Conservation (phyloP, 306 rosid genomes). For the Crataegus laevigata region DNA sequence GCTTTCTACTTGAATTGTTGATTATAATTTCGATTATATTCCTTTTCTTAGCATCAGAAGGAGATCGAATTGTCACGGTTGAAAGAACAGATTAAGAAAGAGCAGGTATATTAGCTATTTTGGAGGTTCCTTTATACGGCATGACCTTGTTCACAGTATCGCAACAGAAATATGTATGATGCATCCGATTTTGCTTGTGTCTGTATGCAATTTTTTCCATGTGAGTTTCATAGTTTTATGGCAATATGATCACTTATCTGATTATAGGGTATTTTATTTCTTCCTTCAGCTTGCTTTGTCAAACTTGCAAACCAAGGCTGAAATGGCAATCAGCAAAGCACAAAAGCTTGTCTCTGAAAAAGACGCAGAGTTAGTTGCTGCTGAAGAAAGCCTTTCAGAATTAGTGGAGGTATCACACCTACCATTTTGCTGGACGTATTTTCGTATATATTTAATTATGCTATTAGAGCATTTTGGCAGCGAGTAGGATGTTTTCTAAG, state of each 20-base stretch:
- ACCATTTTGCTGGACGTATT: conserved; percentile 16
- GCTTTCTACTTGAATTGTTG: not conserved
- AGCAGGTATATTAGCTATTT: conserved; percentile 53
- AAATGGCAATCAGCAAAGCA: conserved; percentile 62
- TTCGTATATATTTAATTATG: not conserved
- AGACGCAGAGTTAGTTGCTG: conserved; percentile 59
- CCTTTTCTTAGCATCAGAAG: conserved; percentile 59
- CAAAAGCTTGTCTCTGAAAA: conserved; percentile 60
- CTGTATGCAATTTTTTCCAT: too few relatives aligned
- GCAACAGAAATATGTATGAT: not conserved
- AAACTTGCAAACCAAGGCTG: conserved; percentile 70
- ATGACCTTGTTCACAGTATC: not conserved
- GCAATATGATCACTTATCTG: not conserved
- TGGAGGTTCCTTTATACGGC: not conserved
- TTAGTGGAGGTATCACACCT: conserved; percentile 65
- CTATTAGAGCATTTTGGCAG: conserved; percentile 17
- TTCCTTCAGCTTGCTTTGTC: conserved; percentile 65
- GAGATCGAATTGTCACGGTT: conserved; percentile 70
- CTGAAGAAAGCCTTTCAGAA: conserved; percentile 82
- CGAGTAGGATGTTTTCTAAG: conserved; percentile 4
- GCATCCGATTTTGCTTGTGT: not conserved
- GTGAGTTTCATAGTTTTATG: not conserved
- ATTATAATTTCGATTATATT: conserved; percentile 13
- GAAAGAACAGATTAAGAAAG: conserved; percentile 75
- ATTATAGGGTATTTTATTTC: conserved; percentile 15